Evolutionary conservation across 108 stramenopile species (phyloP).

Genomic region (Schizochytrium sp.): DNA sequence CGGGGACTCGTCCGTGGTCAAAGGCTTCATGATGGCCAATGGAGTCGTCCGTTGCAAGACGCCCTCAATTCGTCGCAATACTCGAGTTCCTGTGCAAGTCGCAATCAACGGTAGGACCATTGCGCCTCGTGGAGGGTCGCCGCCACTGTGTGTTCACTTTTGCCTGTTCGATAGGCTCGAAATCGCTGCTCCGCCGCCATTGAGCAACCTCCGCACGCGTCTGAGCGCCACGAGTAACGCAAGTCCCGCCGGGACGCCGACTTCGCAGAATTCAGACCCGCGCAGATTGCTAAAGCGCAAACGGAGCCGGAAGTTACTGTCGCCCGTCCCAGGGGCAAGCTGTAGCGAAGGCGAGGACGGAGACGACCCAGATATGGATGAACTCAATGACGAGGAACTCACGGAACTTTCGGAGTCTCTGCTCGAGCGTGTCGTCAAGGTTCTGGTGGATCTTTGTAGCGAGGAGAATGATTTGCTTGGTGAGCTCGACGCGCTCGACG

Average conservation of each 20-base stretch:
- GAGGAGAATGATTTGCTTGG: not conserved
- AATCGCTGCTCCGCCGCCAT: too few species aligned
- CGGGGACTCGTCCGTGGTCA: not conserved
- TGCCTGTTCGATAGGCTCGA: not conserved
- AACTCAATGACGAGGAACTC: not conserved
- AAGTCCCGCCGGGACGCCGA: not conserved
- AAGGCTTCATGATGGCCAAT: not conserved
- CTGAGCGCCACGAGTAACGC: not conserved
- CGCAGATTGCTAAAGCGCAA: not conserved
- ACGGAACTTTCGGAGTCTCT: not conserved
- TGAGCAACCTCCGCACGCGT: too few species aligned
- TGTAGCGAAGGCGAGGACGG: not conserved
- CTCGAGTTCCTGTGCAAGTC: not conserved
- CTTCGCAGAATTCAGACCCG: not conserved
- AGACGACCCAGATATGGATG: not conserved
- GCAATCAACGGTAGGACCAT: not conserved
- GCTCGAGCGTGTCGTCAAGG: not conserved
- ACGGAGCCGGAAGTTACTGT: not conserved
- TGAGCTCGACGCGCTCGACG: not conserved
- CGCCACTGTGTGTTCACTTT: not conserved
- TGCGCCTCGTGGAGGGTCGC: not conserved
- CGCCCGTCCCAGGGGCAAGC: not conserved
- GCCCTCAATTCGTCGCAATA: not conserved
- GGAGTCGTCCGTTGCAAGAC: not conserved
- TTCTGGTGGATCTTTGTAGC: not conserved